Base-by-base conservation (phyloP, 345 rosid genomes). In the Kernera saxatilis region DNA sequence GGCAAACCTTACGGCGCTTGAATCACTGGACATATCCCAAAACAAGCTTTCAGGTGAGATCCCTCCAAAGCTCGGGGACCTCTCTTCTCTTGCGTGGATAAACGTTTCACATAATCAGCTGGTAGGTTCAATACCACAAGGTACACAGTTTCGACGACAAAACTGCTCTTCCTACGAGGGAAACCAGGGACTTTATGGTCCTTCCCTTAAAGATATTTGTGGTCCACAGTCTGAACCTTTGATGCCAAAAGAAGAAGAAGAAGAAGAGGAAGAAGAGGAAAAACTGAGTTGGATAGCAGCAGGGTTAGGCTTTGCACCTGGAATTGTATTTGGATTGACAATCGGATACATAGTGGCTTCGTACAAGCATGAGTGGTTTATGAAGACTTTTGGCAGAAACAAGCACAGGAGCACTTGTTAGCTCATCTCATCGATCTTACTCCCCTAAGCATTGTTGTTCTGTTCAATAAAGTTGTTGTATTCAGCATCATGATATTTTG, bases 11-110 rank as follows among this genome's bases (percentile, higher is more conserved):
- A 39, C 32, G 0, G 22, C 14, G 6, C 64, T 59, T 5, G 64
- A 59, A 19, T 59, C 64, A 19, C 2, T 59, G 14, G 64, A 59
- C 32, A 0, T 59, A 2, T 59, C 64, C 4, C 48, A 59, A 23
- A 59, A 59, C 48, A 37, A 7, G 48, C 19, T 59, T 37, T 59
- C 64, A 3, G 64, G 64, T 18, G 64, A 59, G 64, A 59, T 39
- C 0, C 64, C 64, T 33, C 32, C 29, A 4, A 2, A 37, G 13
- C 64, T 59, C 3, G 49, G 48, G 13, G 17, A 59, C 14, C 48
- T 59, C 13, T 37, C 13, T 14, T 59, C 27, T 14, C 64, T 59
- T 23, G 64, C 0, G 21, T 59, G 29, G 41, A 57, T 57, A 32
- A 57, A 57, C 1, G 25, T 57, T 32, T 57, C 63, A 11, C 45